phyloP scores from a whole-genome alignment of 371 early-diverging fungal species.

The Umbelopsis sp. region DNA sequence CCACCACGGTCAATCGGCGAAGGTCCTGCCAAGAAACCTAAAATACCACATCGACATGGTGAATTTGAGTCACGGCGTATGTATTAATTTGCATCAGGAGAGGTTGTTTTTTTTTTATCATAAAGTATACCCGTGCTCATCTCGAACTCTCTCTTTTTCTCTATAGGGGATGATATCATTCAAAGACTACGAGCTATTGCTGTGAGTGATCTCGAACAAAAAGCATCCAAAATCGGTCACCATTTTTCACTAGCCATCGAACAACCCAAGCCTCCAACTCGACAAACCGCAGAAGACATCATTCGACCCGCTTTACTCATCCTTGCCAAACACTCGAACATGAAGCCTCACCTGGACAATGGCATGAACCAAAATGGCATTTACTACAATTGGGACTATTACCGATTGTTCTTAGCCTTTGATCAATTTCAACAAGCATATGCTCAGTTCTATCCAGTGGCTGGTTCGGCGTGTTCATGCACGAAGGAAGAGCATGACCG shows the following conservation, averaged over 20 bases:
- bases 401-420: slow-evolving; percentile 48
- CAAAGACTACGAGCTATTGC: slow-evolving; percentile 43
- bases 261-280: slow-evolving; percentile 22
- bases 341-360: slow-evolving; percentile 53
- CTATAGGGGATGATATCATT: slow-evolving; percentile 50
- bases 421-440: slow-evolving; percentile 44
- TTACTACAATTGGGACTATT: slow-evolving; percentile 53
- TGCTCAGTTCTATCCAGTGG: slow-evolving; percentile 40
- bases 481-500: slow-evolving; percentile 33
- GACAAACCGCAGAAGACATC: slow-evolving; percentile 30
- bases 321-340: slow-evolving; percentile 40
- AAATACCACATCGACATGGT: slow-evolving; percentile 54
- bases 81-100: slow-evolving; percentile 16
- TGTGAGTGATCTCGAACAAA: slow-evolving; percentile 45
- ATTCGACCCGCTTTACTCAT: slow-evolving; percentile 38
- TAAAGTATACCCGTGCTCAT: background rate
- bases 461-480: slow-evolving; percentile 25
- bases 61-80: slow-evolving; percentile 53
- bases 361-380: slow-evolving; percentile 60
- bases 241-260: slow-evolving; percentile 42
- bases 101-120: background rate
- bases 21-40: slow-evolving; percentile 39
- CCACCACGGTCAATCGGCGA: slow-evolving; percentile 1
- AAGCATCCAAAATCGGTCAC: slow-evolving; percentile 32
- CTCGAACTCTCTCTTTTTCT: background rate